A percentile compares a stretch with the other conserved stretches of the same genome.
phyloP scores from a whole-genome alignment of 179 eudicot species.

The Pouteria campechiana region DNA sequence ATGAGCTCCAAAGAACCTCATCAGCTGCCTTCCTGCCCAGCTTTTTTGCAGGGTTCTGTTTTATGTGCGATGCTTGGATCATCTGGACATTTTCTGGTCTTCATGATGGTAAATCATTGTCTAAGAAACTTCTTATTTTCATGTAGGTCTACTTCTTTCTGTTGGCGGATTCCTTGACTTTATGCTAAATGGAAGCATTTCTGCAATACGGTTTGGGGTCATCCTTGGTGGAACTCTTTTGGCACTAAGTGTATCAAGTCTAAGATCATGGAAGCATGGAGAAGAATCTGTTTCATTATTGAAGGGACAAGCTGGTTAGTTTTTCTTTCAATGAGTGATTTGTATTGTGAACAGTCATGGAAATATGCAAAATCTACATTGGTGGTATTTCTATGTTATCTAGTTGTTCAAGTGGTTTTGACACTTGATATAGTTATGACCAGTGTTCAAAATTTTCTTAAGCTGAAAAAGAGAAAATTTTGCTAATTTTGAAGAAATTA shows the following conservation, averaged over 20 bases:
- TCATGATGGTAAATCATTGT: not conserved
- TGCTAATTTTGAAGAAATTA: too few relatives aligned
- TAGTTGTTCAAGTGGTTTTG: too few relatives aligned
- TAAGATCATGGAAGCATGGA: conserved; percentile 72
- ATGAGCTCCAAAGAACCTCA: too few relatives aligned
- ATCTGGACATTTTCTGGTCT: not conserved
- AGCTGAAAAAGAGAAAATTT: too few relatives aligned
- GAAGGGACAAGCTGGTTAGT: conserved; percentile 87
- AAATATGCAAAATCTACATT: not conserved
- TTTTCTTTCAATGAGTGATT: not conserved
- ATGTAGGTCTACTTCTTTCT: conserved; percentile 67
- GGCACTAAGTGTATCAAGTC: conserved; percentile 75
- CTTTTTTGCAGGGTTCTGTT: too few relatives aligned
- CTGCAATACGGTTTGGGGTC: conserved; percentile 84
- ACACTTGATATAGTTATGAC: too few relatives aligned
- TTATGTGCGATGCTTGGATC: not conserved
- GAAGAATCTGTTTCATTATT: conserved; percentile 37
- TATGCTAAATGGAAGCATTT: conserved; percentile 72
- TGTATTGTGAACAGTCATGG: not conserved
- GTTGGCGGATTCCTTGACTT: conserved; percentile 81
- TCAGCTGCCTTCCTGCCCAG: too few relatives aligned
- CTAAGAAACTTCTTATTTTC: conserved; percentile 2
- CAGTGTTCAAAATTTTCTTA: too few relatives aligned
- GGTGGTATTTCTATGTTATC: too few relatives aligned
- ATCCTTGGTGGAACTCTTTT: conserved; percentile 86